Percentiles rank a stretch among this genome's conserved stretches.
Evolutionary conservation across 164 flowering plant genomes (phyloP).

Genomic region (Taxillus chinensis): DNA sequence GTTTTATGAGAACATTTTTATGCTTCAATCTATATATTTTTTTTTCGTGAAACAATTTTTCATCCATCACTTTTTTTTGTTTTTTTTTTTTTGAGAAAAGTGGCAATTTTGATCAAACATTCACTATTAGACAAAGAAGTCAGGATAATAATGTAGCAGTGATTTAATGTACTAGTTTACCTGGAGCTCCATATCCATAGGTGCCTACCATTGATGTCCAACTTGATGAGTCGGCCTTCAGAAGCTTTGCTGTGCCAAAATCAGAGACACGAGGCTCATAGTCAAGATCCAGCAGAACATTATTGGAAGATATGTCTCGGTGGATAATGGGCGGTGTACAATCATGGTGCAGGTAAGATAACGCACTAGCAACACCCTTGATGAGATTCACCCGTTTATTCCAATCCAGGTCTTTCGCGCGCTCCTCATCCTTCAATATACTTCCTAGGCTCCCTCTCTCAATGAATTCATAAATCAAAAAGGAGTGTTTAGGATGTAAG

Average conservation of each 20-base stretch:
- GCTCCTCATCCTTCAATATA: neutral
- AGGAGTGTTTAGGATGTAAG: neutral
- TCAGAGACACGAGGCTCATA: neutral
- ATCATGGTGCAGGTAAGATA: neutral
- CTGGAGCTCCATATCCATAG: neutral
- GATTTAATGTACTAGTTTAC: too few species aligned
- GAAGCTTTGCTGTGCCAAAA: neutral
- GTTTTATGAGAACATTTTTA: too few species aligned
- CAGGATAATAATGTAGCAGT: too few species aligned
- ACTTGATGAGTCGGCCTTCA: neutral
- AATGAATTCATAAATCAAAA: neutral
- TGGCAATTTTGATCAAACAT: neutral
- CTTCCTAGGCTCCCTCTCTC: neutral
- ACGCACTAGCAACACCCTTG: neutral
- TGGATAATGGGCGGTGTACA: neutral
- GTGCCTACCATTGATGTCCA: neutral
- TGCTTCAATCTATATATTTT: too few species aligned
- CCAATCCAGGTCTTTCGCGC: neutral
- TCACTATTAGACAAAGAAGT: neutral
- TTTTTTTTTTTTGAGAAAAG: too few species aligned
- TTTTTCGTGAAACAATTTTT: too few species aligned
- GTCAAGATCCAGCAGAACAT: neutral
- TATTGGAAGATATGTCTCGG: neutral
- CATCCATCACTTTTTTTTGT: neutral
- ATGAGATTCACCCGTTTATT: neutral